Evolutionary conservation across 208 protist genomes (phyloP).

Genomic region (Crithidia brevicula): DNA sequence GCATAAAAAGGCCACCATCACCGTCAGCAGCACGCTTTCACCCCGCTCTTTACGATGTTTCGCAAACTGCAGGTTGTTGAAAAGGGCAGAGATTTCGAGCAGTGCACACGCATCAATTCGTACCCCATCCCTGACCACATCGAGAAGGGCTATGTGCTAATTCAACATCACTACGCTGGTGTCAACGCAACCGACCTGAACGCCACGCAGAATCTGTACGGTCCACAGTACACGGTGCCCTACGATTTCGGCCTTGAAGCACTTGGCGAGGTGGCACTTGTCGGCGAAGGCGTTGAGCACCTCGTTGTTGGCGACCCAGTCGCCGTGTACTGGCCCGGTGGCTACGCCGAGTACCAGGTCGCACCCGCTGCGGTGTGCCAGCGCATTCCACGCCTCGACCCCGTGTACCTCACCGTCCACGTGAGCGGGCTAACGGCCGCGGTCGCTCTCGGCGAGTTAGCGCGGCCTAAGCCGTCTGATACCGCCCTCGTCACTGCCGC

Average conservation of each 20-base stretch:
- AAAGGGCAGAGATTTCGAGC: slow-evolving; percentile 35
- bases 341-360: slow-evolving; percentile 46
- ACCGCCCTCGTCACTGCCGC: slow-evolving; percentile 61
- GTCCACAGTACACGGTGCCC: slow-evolving; percentile 22
- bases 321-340: slow-evolving; percentile 27
- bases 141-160: slow-evolving; percentile 22
- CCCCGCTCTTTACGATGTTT: slow-evolving; percentile 8
- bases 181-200: slow-evolving; percentile 54
- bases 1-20: too few relatives aligned
- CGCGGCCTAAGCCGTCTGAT: slow-evolving; percentile 26
- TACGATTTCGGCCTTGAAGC: slow-evolving; percentile 40
- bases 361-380: slow-evolving; percentile 24
- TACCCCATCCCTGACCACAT: slow-evolving; percentile 27
- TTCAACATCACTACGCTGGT: slow-evolving; percentile 36
- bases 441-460: slow-evolving; percentile 40
- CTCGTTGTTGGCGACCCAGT: slow-evolving; percentile 36
- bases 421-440: slow-evolving; percentile 45
- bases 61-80: slow-evolving; percentile 37
- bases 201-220: slow-evolving; percentile 35
- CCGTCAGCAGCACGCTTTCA: neutral
- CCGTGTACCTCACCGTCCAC: slow-evolving; percentile 37
- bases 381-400: slow-evolving; percentile 24
- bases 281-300: slow-evolving; percentile 24
- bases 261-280: slow-evolving; percentile 34
- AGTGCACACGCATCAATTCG: slow-evolving; percentile 27